Percentiles rank a stretch among this genome's conserved stretches.
These are phyloP conservation scores for Carallia pectinifolia DNA, from an alignment of 345 rosid species.

Conservation along the genomic window DNA sequence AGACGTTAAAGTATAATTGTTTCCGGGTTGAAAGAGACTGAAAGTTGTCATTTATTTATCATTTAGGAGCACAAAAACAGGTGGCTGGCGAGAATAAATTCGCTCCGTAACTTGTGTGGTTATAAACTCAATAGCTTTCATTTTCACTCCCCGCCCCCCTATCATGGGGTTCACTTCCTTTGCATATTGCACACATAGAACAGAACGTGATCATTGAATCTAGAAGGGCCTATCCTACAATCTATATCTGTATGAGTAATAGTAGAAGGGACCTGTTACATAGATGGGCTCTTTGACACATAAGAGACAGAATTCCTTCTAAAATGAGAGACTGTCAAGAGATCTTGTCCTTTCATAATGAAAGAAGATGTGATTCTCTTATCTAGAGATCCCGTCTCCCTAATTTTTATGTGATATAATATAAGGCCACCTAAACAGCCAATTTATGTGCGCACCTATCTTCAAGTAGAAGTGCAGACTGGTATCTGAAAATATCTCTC, in stretches of 20 bases:
- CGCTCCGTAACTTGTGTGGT: constrained; percentile 15
- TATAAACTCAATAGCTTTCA: constrained; percentile 23
- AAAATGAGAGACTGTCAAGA: no score
- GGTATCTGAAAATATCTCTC: not conserved
- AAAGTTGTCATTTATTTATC: not conserved
- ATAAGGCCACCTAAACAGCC: not conserved
- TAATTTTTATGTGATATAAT: not conserved
- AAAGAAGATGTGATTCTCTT: no score
- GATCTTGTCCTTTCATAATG: no score
- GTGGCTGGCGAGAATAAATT: constrained; percentile 16
- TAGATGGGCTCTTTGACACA: no score
- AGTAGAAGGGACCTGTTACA: no score
- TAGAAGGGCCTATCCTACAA: constrained; percentile 7
- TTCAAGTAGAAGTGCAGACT: not conserved
- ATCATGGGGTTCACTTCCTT: not conserved
- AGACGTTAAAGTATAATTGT: constrained; percentile 2
- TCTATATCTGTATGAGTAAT: no score
- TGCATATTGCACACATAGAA: not conserved
- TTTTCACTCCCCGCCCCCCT: constrained; percentile 21
- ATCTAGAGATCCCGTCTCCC: no score
- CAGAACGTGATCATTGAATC: not conserved
- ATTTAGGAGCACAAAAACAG: not conserved
- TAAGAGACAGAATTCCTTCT: no score
- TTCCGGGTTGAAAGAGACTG: constrained; percentile 8
- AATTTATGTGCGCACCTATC: not conserved